phyloP scores from a whole-genome alignment of 331 rosid species.

The Pyrus hybrid region DNA sequence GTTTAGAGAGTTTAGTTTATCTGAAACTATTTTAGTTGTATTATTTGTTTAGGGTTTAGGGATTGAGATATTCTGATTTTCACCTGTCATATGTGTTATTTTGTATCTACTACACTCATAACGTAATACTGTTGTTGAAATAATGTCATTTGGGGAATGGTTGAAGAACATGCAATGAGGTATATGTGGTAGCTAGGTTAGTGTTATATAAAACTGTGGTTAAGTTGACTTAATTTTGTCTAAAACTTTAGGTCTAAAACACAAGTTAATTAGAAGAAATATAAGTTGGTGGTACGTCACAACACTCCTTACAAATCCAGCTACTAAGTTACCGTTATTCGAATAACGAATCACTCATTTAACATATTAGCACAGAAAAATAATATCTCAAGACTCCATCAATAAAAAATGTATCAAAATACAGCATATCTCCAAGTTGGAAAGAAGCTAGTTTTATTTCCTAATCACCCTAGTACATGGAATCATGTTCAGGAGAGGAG shows the following conservation, averaged over 20 bases:
- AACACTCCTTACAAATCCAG: conserved; percentile 7
- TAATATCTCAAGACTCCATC: neutral
- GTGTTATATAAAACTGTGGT: neutral
- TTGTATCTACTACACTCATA: too few species aligned
- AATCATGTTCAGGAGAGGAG: neutral
- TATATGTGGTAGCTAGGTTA: neutral
- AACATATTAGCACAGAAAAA: neutral
- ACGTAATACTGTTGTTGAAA: too few species aligned
- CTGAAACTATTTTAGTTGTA: too few species aligned
- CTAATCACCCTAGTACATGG: neutral
- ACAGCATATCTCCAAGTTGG: neutral
- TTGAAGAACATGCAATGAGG: neutral
- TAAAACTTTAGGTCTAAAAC: neutral
- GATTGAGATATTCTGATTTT: too few species aligned
- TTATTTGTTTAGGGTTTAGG: too few species aligned
- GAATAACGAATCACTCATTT: neutral
- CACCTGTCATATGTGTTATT: too few species aligned
- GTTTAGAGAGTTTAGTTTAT: too few species aligned
- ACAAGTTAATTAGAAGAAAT: neutral
- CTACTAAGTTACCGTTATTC: neutral
- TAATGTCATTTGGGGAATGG: too few species aligned
- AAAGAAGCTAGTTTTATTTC: neutral
- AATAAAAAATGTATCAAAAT: neutral
- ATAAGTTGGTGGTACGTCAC: conserved; percentile 14
- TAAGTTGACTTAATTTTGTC: too few species aligned